Conservation (phyloP, 805 yeast genomes). For the Yarrowia sp. region DNA sequence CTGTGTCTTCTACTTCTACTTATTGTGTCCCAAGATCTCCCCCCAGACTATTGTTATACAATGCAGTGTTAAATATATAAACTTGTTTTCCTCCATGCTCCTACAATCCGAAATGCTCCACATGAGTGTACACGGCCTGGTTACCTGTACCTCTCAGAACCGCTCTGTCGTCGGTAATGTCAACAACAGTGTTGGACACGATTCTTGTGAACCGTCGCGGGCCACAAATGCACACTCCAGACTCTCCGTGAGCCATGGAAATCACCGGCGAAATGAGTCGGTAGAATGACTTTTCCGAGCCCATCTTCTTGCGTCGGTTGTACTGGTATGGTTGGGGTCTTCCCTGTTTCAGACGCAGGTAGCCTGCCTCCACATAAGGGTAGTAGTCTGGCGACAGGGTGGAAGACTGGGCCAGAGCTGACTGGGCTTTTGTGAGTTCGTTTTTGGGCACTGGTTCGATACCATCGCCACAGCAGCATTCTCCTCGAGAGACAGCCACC, state of each 20-base stretch:
- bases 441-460: slow-evolving; percentile 7
- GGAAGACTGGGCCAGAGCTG: background rate
- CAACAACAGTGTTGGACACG: slow-evolving; percentile 3
- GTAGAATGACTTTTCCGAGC: slow-evolving; percentile 15
- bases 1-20: no score
- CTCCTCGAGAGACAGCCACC: background rate
- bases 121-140: slow-evolving; percentile 22
- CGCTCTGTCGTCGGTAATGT: slow-evolving; percentile 21
- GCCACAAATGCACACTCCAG: slow-evolving; percentile 24
- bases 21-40: no score
- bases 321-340: slow-evolving; percentile 19
- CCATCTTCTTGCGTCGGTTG: background rate
- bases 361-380: slow-evolving; percentile 3
- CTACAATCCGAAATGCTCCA: slow-evolving; percentile 19
- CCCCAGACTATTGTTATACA: no score
- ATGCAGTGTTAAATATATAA: slow-evolving; percentile 3
- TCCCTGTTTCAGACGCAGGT: slow-evolving; percentile 7
- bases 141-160: slow-evolving; percentile 13
- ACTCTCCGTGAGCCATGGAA: slow-evolving; percentile 13
- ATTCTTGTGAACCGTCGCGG: slow-evolving; percentile 18
- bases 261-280: slow-evolving; percentile 8
- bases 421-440: background rate
- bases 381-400: slow-evolving; percentile 11
- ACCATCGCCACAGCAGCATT: slow-evolving; percentile 8
- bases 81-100: background rate